phyloP scores from a whole-genome alignment of 2,329 filamentous ascomycete genomes.

The Fusarium xyrophilum region DNA sequence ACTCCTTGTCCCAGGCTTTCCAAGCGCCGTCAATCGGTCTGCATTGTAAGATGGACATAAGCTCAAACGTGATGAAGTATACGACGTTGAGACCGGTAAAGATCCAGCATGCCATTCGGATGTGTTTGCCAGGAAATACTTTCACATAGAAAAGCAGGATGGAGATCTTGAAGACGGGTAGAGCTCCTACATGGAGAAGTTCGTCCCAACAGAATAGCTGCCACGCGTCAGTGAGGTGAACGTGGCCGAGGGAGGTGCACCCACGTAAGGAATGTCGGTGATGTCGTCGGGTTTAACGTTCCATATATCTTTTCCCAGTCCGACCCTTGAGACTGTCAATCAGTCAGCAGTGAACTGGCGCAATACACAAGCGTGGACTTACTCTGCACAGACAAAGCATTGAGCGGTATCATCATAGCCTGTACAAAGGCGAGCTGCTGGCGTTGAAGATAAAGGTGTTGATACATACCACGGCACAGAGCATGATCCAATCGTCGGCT shows the following conservation, averaged over 20 bases:
- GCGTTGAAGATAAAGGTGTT: too few relatives aligned
- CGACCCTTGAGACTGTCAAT: not conserved
- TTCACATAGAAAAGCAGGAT: slow-evolving; percentile 19
- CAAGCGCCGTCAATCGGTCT: slow-evolving; percentile 56
- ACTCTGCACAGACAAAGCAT: slow-evolving; percentile 5
- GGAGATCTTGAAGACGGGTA: slow-evolving; percentile 7
- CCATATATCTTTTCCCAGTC: slow-evolving; percentile 12
- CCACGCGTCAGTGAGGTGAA: rapidly evolving
- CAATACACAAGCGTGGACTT: rapidly evolving
- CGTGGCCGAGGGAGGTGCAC: rapidly evolving
- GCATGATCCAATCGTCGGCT: slow-evolving; percentile 18
- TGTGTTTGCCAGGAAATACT: not conserved
- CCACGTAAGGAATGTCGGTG: slow-evolving; percentile 13
- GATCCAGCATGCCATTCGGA: slow-evolving; percentile 3
- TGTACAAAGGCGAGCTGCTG: not conserved
- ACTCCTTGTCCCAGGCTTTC: slow-evolving; percentile 55
- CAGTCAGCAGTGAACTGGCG: rapidly evolving
- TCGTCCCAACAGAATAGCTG: slow-evolving; percentile 18
- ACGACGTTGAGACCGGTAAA: slow-evolving; percentile 26
- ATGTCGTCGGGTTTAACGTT: slow-evolving; percentile 5
- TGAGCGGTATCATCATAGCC: slow-evolving; percentile 15
- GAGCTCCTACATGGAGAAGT: slow-evolving; percentile 3
- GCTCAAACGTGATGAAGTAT: slow-evolving; percentile 32
- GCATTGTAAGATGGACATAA: slow-evolving; percentile 56
- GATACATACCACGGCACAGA: slow-evolving; percentile 8